A percentile compares a stretch with the other conserved stretches of the same genome.
Evolutionary conservation across 2,329 filamentous ascomycete species (phyloP).

Genomic region (Aspergillus sp.): DNA sequence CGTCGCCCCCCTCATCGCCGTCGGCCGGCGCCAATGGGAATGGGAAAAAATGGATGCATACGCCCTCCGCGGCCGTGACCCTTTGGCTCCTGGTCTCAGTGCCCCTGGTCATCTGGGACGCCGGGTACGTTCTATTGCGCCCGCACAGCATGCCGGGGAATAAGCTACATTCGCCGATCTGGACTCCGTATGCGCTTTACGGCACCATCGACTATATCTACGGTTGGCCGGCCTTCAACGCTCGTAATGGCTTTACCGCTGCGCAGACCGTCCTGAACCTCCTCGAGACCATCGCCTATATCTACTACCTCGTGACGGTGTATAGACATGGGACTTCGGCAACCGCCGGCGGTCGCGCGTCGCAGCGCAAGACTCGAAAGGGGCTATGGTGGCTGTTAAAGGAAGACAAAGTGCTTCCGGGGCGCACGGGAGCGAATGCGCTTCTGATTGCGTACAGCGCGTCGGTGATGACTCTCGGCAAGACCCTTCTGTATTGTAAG

Average conservation of each 20-base stretch:
- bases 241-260: constrained; percentile 70
- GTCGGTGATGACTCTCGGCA: constrained; percentile 64
- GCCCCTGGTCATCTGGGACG: constrained; percentile 80
- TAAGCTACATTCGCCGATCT: constrained; percentile 68
- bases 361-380: constrained; percentile 28
- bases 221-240: constrained; percentile 70
- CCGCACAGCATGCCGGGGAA: constrained; percentile 82
- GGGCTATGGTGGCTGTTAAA: constrained; percentile 46
- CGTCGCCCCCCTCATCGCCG: constrained; percentile 26
- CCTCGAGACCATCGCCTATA: constrained; percentile 66
- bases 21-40: constrained; percentile 15
- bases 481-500: constrained; percentile 67
- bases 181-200: constrained; percentile 77
- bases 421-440: constrained; percentile 54
- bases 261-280: constrained; percentile 71
- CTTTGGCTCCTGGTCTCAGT: constrained; percentile 73
- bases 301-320: constrained; percentile 60
- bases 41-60: constrained; percentile 54
- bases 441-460: constrained; percentile 60
- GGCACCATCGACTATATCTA: constrained; percentile 78
- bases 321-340: constrained; percentile 41
- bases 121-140: constrained; percentile 73
- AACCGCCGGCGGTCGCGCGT: constrained; percentile 16
- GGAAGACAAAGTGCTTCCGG: constrained; percentile 52
- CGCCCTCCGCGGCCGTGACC: constrained; percentile 59